Percentiles rank a stretch among this genome's conserved stretches.
Conservation (phyloP, 441 rosid genomes). For the Lepidium campestre region DNA sequence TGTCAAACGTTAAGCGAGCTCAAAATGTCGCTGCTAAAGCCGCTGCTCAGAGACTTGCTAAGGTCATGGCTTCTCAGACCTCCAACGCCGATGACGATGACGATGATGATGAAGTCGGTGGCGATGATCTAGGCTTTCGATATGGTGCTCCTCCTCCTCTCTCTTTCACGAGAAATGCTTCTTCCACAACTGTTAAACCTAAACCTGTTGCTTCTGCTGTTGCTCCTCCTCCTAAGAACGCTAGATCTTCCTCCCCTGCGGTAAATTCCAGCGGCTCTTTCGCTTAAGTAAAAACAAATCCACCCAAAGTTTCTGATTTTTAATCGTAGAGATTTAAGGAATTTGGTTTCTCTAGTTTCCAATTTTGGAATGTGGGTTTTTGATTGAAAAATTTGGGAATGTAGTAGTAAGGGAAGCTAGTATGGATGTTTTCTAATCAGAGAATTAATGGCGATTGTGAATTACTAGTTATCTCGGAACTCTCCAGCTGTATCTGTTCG, state of each 20-base stretch:
- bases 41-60: conserved; percentile 78
- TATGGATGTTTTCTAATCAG: neutral
- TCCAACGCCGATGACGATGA: conserved; percentile 51
- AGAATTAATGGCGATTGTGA: conserved; percentile 1
- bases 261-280: conserved; percentile 22
- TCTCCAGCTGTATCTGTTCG: conserved; percentile 35
- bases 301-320: conserved; percentile 1
- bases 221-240: conserved; percentile 34
- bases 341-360: conserved; percentile 3
- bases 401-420: neutral
- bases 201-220: conserved; percentile 21
- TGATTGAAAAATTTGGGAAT: conserved; percentile 6
- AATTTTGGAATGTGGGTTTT: conserved; percentile 22
- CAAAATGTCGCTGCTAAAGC: conserved; percentile 79
- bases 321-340: neutral
- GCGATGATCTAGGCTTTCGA: conserved; percentile 63
- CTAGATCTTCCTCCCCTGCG: conserved; percentile 76
- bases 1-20: conserved; percentile 55
- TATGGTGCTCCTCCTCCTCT: conserved; percentile 88
- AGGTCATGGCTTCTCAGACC: conserved; percentile 83
- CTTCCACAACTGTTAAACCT: conserved; percentile 10
- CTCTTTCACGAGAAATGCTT: conserved; percentile 44
- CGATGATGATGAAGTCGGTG: conserved; percentile 40
- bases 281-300: neutral
- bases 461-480: conserved; percentile 38